These are phyloP conservation scores for Pichia phayaonensis DNA, from an alignment of 805 yeast species.

Conservation along the genomic window DNA sequence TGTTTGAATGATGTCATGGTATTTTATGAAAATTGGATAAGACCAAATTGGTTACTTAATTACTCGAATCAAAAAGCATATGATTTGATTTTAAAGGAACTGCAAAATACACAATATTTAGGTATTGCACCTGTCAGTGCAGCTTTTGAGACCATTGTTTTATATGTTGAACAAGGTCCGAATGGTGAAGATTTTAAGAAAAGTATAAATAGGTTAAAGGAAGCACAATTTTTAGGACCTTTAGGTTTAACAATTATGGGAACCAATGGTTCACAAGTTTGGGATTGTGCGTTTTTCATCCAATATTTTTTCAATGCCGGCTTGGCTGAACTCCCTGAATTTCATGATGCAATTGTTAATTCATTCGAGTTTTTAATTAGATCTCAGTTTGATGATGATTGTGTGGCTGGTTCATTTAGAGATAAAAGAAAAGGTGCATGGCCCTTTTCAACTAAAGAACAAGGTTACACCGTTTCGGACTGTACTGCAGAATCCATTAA, in stretches of 20 bases:
- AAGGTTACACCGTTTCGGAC: conserved; percentile 94
- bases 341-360: conserved; percentile 50
- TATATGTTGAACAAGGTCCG: conserved; percentile 61
- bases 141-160: conserved; percentile 72
- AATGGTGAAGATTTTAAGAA: conserved; percentile 53
- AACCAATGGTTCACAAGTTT: conserved; percentile 93
- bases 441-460: conserved; percentile 94
- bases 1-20: conserved; percentile 51
- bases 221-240: conserved; percentile 75
- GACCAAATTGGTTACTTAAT: conserved; percentile 68
- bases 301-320: conserved; percentile 81
- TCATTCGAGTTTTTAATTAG: conserved; percentile 68
- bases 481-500: conserved; percentile 95
- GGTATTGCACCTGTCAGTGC: conserved; percentile 93
- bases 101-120: conserved; percentile 67
- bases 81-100: conserved; percentile 64
- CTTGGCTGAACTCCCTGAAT: conserved; percentile 60
- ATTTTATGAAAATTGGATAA: conserved; percentile 57
- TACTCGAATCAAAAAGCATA: conserved; percentile 46
- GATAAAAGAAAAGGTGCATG: conserved; percentile 85
- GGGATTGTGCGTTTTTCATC: conserved; percentile 92
- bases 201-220: conserved; percentile 56
- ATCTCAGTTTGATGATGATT: conserved; percentile 79
- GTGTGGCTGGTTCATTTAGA: conserved; percentile 70
- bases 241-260: conserved; percentile 94